A percentile compares a stretch with the other conserved stretches of the same genome.
phyloP scores from a whole-genome alignment of 2,329 filamentous ascomycete species.

The Plectosphaerella plurivora region DNA sequence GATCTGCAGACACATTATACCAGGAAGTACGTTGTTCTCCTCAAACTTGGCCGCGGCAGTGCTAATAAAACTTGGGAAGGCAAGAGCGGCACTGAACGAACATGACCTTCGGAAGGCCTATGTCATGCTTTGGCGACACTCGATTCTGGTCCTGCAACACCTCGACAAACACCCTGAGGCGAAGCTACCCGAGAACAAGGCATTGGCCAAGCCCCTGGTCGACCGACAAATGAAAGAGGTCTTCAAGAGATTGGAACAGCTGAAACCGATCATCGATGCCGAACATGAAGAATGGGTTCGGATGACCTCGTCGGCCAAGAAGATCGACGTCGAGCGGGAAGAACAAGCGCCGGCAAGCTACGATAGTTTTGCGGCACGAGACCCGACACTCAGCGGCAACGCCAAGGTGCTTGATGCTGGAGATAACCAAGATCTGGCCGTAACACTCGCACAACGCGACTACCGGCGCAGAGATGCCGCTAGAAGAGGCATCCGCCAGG shows the following conservation, averaged over 20 bases:
- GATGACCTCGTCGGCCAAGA: slow-evolving; percentile 37
- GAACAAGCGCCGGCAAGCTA: slow-evolving; percentile 27
- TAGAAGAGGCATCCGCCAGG: slow-evolving; percentile 51
- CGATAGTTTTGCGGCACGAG: slow-evolving; percentile 45
- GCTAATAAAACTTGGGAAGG: slow-evolving; percentile 45
- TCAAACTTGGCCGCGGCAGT: background rate
- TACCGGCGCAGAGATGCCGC: slow-evolving; percentile 62
- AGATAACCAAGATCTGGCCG: slow-evolving; percentile 70
- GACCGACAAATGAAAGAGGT: slow-evolving; percentile 48
- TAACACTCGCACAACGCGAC: slow-evolving; percentile 71
- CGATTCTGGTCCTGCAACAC: slow-evolving; percentile 73
- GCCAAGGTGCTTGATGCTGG: slow-evolving; percentile 62
- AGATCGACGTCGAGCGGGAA: slow-evolving; percentile 13
- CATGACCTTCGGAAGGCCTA: slow-evolving; percentile 86
- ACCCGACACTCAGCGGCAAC: slow-evolving; percentile 56
- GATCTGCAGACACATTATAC: slow-evolving; percentile 72
- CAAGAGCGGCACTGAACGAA: slow-evolving; percentile 78
- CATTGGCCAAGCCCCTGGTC: slow-evolving; percentile 50
- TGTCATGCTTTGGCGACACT: slow-evolving; percentile 85
- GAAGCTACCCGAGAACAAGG: slow-evolving; percentile 60
- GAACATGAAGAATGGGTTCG: slow-evolving; percentile 66
- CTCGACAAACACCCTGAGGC: slow-evolving; percentile 74
- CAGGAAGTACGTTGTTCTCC: slow-evolving; percentile 64
- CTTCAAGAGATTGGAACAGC: slow-evolving; percentile 65
- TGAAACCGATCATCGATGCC: slow-evolving; percentile 74